Base-by-base conservation (phyloP, 2,329 filamentous ascomycete genomes). In the Coccinonectria pachysandricola region DNA sequence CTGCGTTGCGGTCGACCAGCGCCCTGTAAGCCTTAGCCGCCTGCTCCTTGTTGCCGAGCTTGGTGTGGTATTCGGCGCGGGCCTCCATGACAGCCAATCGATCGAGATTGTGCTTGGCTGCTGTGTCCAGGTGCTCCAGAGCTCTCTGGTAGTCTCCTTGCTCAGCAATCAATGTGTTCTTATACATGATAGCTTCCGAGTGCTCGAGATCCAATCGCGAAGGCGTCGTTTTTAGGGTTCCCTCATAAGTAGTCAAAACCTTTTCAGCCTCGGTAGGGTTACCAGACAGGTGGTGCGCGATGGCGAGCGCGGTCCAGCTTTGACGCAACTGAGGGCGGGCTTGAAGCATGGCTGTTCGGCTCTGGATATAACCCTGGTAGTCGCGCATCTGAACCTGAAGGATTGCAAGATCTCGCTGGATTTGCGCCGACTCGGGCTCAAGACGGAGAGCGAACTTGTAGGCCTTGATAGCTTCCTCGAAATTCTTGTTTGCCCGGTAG, bases 391-490 rank as follows among this genome's bases (percentile, higher is more conserved):
- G 91, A 42, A 93, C 72, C 62, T 98, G 91, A 34, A 98, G 71
- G 35, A 92, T 73, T 26, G 91, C 88, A 35, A 98, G 67, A 50
- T 98, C 92, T 40, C 91, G 75, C 56, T 93, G 84, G 46, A 98
- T 98, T 56, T 94, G 88, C 36, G 75, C 69, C 9, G 85, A 94
- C 12, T 93, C 86, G n/a, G 92, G 88, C 50, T 98, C 91, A 34
- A 96, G 71, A 52, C 75, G 78, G 44, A 98, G 64, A 10, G 91
- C 91, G 56, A 93, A 94, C 54, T 93, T 92, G 67, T 98, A 98
- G 32, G 91, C 92, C 67, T 96, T 96, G 63, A 95, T 95, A 7
- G 92, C 88, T 62, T 96, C 91, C 56, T 96, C 91, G 46, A 92
- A 96, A 60, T 98, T 96, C 69, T 96, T 96, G 51, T 82, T 80